Percentiles rank a stretch among this genome's conserved stretches.
These are phyloP conservation scores for Rhododendron kiyosumense DNA, from an alignment of 148 eudicot genomes.

Conservation along the genomic window DNA sequence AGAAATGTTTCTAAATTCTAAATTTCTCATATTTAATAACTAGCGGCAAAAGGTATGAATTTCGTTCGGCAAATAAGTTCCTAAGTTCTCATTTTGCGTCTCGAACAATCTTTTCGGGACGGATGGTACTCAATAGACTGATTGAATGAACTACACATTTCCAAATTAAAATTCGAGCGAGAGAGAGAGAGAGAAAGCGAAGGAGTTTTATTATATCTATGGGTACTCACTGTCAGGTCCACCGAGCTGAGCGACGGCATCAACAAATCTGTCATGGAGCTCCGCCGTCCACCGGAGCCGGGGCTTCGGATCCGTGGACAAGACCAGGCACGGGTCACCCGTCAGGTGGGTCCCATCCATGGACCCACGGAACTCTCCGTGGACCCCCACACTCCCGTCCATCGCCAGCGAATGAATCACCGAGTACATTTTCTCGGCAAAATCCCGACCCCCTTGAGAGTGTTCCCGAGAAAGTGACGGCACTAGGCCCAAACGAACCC, in stretches of 20 bases:
- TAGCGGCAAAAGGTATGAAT: background rate
- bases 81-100: background rate
- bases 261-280: conserved; percentile 50
- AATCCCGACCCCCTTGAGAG: background rate
- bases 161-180: background rate
- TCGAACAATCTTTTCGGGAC: too few species aligned
- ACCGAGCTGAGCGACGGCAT: conserved; percentile 59
- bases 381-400: conserved; percentile 12
- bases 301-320: conserved; percentile 52
- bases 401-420: conserved; percentile 17
- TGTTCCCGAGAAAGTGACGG: background rate
- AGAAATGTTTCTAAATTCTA: too few species aligned
- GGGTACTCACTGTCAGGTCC: conserved; percentile 49
- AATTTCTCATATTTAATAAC: too few species aligned
- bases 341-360: conserved; percentile 28
- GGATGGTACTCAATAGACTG: background rate
- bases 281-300: conserved; percentile 58
- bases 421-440: conserved; percentile 16
- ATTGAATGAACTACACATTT: background rate
- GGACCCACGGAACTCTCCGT: conserved; percentile 16
- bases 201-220: background rate
- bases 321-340: conserved; percentile 40
- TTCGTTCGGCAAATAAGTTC: too few species aligned
- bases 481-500: background rate
- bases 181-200: background rate